Conservation (phyloP, 805 yeast species). For the Priceomyces carsonii region DNA sequence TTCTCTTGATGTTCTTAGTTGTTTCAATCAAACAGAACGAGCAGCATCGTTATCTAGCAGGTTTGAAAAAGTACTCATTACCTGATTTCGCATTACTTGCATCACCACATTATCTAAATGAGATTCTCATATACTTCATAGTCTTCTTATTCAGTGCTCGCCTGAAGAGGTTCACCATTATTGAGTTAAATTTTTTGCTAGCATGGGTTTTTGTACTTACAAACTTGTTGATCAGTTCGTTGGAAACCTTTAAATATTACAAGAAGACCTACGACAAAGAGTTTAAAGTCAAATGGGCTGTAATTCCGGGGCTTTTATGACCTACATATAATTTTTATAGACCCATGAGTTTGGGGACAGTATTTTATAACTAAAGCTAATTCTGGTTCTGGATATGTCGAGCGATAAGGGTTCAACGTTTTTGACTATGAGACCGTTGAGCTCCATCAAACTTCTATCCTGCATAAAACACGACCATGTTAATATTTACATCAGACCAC, state of each 20-base stretch:
- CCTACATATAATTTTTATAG: no score
- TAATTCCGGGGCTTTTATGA: constrained; percentile 39
- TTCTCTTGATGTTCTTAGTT: constrained; percentile 43
- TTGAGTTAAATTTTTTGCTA: constrained; percentile 19
- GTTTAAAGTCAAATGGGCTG: constrained; percentile 28
- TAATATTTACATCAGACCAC: no score
- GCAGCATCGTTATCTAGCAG: constrained; percentile 52
- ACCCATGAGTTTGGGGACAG: no score
- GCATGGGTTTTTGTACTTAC: constrained; percentile 35
- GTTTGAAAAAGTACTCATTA: constrained; percentile 52
- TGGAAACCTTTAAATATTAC: constrained; percentile 54
- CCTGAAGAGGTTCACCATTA: constrained; percentile 15
- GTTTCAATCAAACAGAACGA: constrained; percentile 54
- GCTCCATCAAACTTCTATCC: no score
- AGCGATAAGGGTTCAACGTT: no score
- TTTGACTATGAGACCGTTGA: no score
- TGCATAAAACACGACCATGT: no score
- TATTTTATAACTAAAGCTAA: no score
- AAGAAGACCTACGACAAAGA: constrained; percentile 24
- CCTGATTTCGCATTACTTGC: constrained; percentile 50
- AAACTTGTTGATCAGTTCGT: constrained; percentile 58
- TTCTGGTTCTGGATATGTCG: no score
- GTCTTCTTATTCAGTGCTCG: constrained; percentile 20
- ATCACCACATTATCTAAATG: constrained; percentile 74
- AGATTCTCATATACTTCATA: constrained; percentile 53